These are phyloP conservation scores for Mycosphaerella arachidis DNA, from an alignment of 2,329 filamentous ascomycete species.

Conservation along the genomic window DNA sequence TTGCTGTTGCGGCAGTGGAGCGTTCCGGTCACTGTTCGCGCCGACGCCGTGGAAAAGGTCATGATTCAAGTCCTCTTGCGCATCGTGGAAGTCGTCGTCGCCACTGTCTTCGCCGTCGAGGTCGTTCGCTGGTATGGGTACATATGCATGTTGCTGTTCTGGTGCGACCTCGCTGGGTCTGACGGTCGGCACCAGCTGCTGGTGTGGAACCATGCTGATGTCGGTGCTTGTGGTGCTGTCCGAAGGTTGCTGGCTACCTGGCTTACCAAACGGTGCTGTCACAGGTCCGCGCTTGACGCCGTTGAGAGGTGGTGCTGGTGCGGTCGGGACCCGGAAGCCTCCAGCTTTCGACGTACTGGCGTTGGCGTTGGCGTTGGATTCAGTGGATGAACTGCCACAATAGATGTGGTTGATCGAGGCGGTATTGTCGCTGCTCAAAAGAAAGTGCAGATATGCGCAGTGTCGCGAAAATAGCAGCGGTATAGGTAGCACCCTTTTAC, in stretches of 20 bases:
- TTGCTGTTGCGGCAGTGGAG: neutral
- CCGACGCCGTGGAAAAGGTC: neutral
- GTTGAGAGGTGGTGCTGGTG: neutral
- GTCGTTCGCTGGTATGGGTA: neutral
- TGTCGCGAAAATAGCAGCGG: neutral
- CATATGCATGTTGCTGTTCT: neutral
- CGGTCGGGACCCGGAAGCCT: neutral
- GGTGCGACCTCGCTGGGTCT: slow-evolving; percentile 6
- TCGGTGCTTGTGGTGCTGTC: neutral
- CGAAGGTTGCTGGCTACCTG: neutral
- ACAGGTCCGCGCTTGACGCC: neutral
- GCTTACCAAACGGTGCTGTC: slow-evolving; percentile 1
- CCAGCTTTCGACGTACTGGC: neutral
- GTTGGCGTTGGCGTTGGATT: neutral
- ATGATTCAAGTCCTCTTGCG: slow-evolving; percentile 1
- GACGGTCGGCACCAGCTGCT: slow-evolving; percentile 13
- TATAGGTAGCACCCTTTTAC: neutral
- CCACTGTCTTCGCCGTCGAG: slow-evolving; percentile 5
- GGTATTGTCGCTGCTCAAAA: neutral
- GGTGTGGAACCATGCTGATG: neutral
- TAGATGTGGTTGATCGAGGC: neutral
- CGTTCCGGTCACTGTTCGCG: neutral
- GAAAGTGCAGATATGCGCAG: neutral
- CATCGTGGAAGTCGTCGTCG: slow-evolving; percentile 21
- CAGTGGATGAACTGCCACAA: neutral